Evolutionary conservation across 441 rosid genomes (phyloP).

Genomic region (Adansonia madagascariensis): DNA sequence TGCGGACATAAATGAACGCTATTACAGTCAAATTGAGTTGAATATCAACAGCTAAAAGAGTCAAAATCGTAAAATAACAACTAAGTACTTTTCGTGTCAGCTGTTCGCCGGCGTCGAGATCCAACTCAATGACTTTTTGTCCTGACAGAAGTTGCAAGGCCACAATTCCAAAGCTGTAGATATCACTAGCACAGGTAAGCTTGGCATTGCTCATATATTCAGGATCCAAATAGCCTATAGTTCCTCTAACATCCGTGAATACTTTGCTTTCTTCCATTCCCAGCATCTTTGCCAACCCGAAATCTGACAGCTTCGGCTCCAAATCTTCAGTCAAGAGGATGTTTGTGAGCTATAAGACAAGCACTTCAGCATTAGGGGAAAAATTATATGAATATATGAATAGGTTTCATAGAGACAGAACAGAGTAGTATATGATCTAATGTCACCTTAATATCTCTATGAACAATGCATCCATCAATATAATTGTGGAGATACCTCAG

Average conservation of each 20-base stretch:
- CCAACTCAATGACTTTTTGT: constrained; percentile 61
- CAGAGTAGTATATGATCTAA: background rate
- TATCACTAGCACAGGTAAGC: constrained; percentile 67
- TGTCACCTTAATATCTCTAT: constrained; percentile 69
- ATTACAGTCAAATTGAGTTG: background rate
- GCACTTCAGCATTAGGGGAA: background rate
- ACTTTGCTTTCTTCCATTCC: constrained; percentile 73
- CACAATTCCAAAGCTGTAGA: constrained; percentile 69
- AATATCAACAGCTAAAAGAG: background rate
- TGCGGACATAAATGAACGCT: background rate
- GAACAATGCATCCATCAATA: constrained; percentile 73
- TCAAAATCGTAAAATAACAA: too few relatives aligned
- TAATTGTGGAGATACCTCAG: constrained; percentile 62
- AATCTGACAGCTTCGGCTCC: constrained; percentile 70
- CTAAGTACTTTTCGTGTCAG: constrained; percentile 60
- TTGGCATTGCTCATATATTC: constrained; percentile 72
- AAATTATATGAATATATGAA: background rate
- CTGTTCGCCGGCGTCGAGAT: constrained; percentile 68
- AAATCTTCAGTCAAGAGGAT: constrained; percentile 61
- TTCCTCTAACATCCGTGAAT: constrained; percentile 74
- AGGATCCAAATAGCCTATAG: constrained; percentile 76
- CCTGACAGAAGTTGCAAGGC: constrained; percentile 65
- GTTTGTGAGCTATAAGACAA: constrained; percentile 62
- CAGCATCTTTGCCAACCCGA: constrained; percentile 66
- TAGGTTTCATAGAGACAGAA: too few relatives aligned